Conservation (phyloP, 345 rosid genomes). For the Arabidopsis thaliana region DNA sequence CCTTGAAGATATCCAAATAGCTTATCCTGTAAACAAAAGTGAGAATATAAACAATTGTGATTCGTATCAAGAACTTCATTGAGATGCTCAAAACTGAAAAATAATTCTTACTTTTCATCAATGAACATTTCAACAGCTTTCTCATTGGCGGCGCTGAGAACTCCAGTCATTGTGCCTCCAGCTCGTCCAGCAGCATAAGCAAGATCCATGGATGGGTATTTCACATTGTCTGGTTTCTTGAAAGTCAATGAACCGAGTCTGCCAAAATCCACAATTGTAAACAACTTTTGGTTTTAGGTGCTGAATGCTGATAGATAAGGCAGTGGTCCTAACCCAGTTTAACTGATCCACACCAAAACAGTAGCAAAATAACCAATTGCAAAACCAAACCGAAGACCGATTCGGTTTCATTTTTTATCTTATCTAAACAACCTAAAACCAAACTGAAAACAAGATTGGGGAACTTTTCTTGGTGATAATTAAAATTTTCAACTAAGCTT, state of each 20-base stretch:
- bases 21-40: conserved; percentile 62
- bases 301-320: background rate
- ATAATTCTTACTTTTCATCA: conserved; percentile 62
- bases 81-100: background rate
- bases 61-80: background rate
- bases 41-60: background rate
- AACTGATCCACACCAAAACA: background rate
- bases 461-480: background rate
- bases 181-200: conserved; percentile 97
- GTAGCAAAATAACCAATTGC: background rate
- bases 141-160: conserved; percentile 96
- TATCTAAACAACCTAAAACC: too few species aligned
- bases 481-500: conserved; percentile 2
- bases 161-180: conserved; percentile 99
- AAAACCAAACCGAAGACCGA: background rate
- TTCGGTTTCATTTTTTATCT: background rate
- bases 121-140: conserved; percentile 88
- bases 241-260: conserved; percentile 94
- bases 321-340: background rate
- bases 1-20: conserved; percentile 89
- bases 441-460: background rate
- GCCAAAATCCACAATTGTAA: conserved; percentile 36
- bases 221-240: conserved; percentile 81
- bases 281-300: conserved; percentile 7
- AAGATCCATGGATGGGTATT: conserved; percentile 95